Evolutionary conservation across 75 land plant species (phyloP), one percentile per base, ranked within the genome.

Genomic region (Picea sitchensis): DNA sequence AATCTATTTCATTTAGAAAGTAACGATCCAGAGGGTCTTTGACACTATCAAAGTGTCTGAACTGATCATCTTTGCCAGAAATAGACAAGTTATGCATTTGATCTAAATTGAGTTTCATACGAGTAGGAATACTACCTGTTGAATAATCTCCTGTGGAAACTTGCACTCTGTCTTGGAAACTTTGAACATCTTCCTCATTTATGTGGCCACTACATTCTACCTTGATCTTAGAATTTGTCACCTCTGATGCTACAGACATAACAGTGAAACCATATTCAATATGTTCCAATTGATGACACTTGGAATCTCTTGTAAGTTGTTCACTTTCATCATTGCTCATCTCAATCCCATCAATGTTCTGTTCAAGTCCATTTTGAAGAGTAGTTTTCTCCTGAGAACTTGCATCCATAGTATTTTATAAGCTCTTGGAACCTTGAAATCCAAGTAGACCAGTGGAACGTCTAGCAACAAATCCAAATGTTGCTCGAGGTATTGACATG

Each of bases 21-120:
- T 91, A 81, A 82, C 95, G 98, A 77, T 93, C 98, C 31, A 61
- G 14, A 32, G 92, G 88, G 80, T 88, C 90, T 80, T 75, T 86
- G 17, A 89, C 87, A 67, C 81, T 89, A 77, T 97, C 99, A 84
- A 97, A 97, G 78, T 88, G 93, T 77, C 88, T 91, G 89, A 95
- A 91, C 61, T 64, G 77, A 41, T 14, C 68, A 57, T 61, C n/a
- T 47, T 64, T 77, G 77, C 34, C 78, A 61, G 14, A 76, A 69
- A 54, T 0, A 56, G 18, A 14, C 12, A 56, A 76, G 60, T 18
- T 56, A 17, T 76, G 73, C 73, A 41, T 41, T 71, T 71, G 51
- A 8, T 71, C 51, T 69, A 18, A 34, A 5, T 69, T 38, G 36
- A 31, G 21, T 36, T 69, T 18, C 15, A 36, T 34, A 69, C 38